phyloP scores from a whole-genome alignment of 2,329 filamentous ascomycete genomes.

The Sporothrix euskadiensis region DNA sequence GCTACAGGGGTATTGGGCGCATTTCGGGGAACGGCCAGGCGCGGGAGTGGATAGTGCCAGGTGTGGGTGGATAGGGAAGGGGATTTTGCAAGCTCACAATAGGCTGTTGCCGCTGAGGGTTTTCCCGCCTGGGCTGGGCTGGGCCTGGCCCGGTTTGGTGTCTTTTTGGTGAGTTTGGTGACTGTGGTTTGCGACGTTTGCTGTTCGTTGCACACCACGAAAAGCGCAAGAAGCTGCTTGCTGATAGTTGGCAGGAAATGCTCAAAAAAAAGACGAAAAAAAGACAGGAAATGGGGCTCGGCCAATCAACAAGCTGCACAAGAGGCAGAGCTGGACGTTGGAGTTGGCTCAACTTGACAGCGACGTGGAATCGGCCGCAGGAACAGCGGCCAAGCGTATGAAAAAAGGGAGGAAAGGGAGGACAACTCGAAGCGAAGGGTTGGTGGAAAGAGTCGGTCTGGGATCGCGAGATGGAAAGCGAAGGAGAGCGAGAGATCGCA shows the following conservation, averaged over 20 bases:
- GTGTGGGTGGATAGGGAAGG: constrained; percentile 26
- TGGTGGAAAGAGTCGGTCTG: constrained; percentile 8
- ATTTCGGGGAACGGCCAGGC: constrained; percentile 21
- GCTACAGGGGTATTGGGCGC: constrained; percentile 29
- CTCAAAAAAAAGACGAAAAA: neutral
- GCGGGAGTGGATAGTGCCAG: constrained; percentile 22
- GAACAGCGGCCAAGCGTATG: neutral
- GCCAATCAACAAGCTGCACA: neutral
- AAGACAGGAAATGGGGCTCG: neutral
- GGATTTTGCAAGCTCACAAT: constrained; percentile 29
- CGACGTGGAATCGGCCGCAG: constrained; percentile 18
- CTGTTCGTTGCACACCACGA: constrained; percentile 4
- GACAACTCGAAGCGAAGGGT: neutral
- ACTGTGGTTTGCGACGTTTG: constrained; percentile 19
- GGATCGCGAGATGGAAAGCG: neutral
- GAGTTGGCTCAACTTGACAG: neutral
- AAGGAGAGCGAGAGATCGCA: neutral
- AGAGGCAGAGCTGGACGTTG: neutral
- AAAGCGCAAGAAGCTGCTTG: neutral
- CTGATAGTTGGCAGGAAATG: neutral
- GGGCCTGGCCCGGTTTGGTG: constrained; percentile 18
- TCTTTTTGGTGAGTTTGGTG: neutral
- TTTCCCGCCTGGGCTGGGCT: neutral
- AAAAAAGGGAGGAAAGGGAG: neutral
- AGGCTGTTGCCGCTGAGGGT: constrained; percentile 25